Conservation (phyloP, 108 stramenopile species). For the Skeletonema costatum region DNA sequence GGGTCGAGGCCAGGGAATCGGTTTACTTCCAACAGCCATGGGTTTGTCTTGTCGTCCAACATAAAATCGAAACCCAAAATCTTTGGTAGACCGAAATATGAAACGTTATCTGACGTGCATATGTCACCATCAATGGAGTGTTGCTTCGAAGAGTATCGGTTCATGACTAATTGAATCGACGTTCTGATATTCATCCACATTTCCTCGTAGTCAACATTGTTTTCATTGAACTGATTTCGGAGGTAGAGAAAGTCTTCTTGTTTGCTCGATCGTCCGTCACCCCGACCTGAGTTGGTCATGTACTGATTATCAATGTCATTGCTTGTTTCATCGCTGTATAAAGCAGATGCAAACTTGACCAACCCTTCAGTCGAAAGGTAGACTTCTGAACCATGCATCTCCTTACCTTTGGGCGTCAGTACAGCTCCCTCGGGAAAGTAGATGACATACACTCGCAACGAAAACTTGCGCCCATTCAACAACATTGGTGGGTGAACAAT, state of each 20-base stretch:
- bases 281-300: conserved; percentile 85
- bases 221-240: conserved; percentile 24
- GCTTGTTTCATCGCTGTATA: conserved; percentile 6
- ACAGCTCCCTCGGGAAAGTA: conserved; percentile 44
- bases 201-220: conserved; percentile 13
- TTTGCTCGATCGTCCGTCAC: conserved; percentile 33
- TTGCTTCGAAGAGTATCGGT: conserved; percentile 13
- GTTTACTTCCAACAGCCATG: conserved; percentile 80
- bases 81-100: conserved; percentile 55
- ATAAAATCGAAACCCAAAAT: conserved; percentile 81
- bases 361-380: conserved; percentile 61
- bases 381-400: conserved; percentile 17
- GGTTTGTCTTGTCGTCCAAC: conserved; percentile 45
- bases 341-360: conserved; percentile 65
- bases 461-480: conserved; percentile 62
- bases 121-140: neutral
- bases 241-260: conserved; percentile 60
- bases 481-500: conserved; percentile 68
- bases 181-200: conserved; percentile 22
- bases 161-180: conserved; percentile 27
- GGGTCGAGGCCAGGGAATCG: conserved; percentile 66
- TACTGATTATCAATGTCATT: conserved; percentile 36
- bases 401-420: conserved; percentile 3
- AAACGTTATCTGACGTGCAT: no score
- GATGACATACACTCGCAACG: conserved; percentile 74